These are phyloP conservation scores for Nicotiana rustica DNA, from an alignment of 305 asterid genomes.

Conservation along the genomic window DNA sequence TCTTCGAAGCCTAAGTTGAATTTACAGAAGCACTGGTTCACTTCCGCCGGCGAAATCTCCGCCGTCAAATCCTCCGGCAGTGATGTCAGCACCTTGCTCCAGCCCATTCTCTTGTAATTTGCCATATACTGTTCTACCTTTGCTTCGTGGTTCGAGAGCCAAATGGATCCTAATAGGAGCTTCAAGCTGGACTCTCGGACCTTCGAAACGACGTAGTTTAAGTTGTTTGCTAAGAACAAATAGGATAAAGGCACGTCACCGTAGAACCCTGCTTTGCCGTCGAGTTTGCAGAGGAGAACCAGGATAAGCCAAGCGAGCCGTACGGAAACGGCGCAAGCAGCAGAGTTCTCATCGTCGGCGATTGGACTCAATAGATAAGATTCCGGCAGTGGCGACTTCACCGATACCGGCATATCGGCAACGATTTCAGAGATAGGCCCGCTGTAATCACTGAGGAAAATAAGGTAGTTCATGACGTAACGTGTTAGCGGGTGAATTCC, in stretches of 20 bases:
- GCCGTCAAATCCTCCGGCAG: slow-evolving; percentile 65
- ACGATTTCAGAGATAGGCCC: slow-evolving; percentile 68
- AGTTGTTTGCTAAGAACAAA: slow-evolving; percentile 77
- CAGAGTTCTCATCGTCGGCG: slow-evolving; percentile 48
- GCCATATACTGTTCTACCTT: slow-evolving; percentile 59
- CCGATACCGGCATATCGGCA: slow-evolving; percentile 56
- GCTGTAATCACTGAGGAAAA: slow-evolving; percentile 76
- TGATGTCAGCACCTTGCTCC: slow-evolving; percentile 63
- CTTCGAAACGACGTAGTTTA: slow-evolving; percentile 80
- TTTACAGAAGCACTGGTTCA: slow-evolving; percentile 47
- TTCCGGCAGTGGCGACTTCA: slow-evolving; percentile 62
- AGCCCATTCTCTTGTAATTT: slow-evolving; percentile 67
- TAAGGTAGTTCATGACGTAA: slow-evolving; percentile 84
- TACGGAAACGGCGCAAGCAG: slow-evolving; percentile 51
- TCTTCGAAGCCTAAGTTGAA: slow-evolving; percentile 67
- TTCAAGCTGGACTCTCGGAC: slow-evolving; percentile 64
- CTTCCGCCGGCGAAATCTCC: slow-evolving; percentile 49
- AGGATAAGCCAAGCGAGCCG: slow-evolving; percentile 79
- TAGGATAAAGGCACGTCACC: slow-evolving; percentile 73
- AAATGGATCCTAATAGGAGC: slow-evolving; percentile 65
- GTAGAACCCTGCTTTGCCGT: slow-evolving; percentile 68
- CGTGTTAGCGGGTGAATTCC: slow-evolving; percentile 82
- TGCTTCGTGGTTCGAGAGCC: slow-evolving; percentile 59
- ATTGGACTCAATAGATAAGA: slow-evolving; percentile 62
- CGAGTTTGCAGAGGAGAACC: slow-evolving; percentile 83